Conservation (phyloP, 345 rosid genomes). For the Citropsis articulata region DNA sequence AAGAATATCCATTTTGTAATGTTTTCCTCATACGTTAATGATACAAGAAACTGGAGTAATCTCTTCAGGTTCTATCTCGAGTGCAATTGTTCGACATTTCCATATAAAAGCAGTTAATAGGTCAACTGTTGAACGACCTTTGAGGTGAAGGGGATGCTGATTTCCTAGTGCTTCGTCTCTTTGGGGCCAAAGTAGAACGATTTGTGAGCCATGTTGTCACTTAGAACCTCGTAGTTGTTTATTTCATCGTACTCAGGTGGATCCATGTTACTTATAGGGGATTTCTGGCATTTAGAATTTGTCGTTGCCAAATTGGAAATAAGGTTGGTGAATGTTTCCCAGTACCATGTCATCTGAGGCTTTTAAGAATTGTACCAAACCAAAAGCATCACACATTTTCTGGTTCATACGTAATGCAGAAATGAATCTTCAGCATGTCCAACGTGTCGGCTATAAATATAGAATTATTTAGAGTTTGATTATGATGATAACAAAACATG, state of each 20-base stretch:
- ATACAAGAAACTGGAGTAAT: background rate
- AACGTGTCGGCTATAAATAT: conserved; percentile 7
- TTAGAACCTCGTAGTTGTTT: background rate
- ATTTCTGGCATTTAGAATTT: background rate
- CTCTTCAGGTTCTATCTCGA: conserved; percentile 9
- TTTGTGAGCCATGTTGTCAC: background rate
- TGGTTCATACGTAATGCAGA: conserved; percentile 1
- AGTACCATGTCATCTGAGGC: background rate
- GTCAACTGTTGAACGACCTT: conserved; percentile 13
- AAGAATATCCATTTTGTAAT: conserved; percentile 2
- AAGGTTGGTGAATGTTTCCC: background rate
- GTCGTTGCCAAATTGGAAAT: conserved; percentile 1
- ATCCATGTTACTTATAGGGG: background rate
- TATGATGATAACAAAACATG: background rate
- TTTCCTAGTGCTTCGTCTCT: background rate
- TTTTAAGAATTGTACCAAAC: conserved; percentile 7
- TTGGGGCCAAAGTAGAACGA: background rate
- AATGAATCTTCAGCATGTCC: conserved; percentile 16
- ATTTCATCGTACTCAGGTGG: conserved; percentile 1
- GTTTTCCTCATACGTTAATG: conserved; percentile 9
- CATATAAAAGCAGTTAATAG: conserved; percentile 18
- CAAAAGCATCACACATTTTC: conserved; percentile 1
- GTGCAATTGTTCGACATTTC: conserved; percentile 20
- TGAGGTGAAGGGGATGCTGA: background rate
- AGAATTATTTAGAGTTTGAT: background rate